Evolutionary conservation across 2,329 filamentous ascomycete species (phyloP), one percentile per base, ranked within the genome.

Genomic region (Penicillium sp.): DNA sequence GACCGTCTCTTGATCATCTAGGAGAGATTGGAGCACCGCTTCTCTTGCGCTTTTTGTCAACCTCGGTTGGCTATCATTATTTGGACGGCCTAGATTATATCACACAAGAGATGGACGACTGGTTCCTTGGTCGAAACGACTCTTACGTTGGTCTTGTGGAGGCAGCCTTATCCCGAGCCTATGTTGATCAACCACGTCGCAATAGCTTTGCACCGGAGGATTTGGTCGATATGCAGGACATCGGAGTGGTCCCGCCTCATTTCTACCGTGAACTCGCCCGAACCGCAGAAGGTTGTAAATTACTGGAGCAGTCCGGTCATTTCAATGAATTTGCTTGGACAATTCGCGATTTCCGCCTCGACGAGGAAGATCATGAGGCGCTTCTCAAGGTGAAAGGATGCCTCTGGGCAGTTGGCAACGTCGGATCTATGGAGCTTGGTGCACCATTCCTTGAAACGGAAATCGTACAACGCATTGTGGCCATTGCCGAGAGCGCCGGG

Each of bases 81-180:
- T 82, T 99, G 6, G 92, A 98, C 70, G 95, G 93, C 0, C 81
- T 99, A 44, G 96, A 99, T 77, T 99, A 99, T 72, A 99, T 99
- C 74, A 97, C 93, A 60, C 95, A 96, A 71, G 96, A 99, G 74
- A 99, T 99, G 95, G 95, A 99, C 66, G 96, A 99, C 76, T 99
- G 95, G 95, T 99, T 98, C 71, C 82, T 99, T 19, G 95, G 95
- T 14, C 87, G 95, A 45, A 99, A 99, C 70, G 93, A 99, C 72
- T 89, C 87, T n/a, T 99, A 99, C 65, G 95, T 99, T 50, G 85
- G 87, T 37, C 84, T 98, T 42, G 93, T 99, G 42, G 95, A 99
- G 74, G 95, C 96, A n/a, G 96, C 93, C 54, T 82, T 99, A 51
- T 91, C 93, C 31, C 88, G 91, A 58, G 89, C 93, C 0, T 93